Evolutionary conservation across 129 eudicot genomes (phyloP).

Genomic region (Arctium lappa): DNA sequence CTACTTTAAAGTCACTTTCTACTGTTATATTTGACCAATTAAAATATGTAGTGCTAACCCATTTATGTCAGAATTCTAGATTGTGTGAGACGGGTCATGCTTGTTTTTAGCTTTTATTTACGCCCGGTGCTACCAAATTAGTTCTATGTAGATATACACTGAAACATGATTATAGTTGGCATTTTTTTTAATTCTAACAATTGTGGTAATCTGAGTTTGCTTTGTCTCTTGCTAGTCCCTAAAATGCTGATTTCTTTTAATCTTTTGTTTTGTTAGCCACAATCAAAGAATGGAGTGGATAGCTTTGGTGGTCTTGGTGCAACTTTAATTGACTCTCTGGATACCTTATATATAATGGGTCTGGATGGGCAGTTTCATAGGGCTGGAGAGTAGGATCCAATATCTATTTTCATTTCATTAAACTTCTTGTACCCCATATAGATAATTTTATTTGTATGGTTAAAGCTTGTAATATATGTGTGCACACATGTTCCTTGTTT

Average conservation of each 20-base stretch:
- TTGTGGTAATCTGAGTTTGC: background rate
- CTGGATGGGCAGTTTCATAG: conserved; percentile 89
- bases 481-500: background rate
- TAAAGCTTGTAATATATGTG: background rate
- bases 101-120: background rate
- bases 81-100: background rate
- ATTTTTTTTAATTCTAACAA: background rate
- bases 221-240: background rate
- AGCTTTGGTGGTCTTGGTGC: conserved; percentile 99
- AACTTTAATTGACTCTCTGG: conserved; percentile 88
- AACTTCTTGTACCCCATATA: background rate
- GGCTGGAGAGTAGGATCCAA: conserved; percentile 81
- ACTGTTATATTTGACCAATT: background rate
- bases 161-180: background rate
- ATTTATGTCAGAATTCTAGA: background rate
- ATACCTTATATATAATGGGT: conserved; percentile 98
- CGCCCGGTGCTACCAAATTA: background rate
- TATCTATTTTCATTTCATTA: conserved; percentile 4
- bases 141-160: background rate
- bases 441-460: background rate
- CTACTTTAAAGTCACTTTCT: background rate
- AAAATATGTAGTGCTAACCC: background rate
- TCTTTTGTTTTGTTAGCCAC: conserved; percentile 63
- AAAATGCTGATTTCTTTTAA: conserved; percentile 17
- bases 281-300: conserved; percentile 86